phyloP scores from a whole-genome alignment of 2,329 filamentous ascomycete genomes.

The Talaromyces amestolkiae region DNA sequence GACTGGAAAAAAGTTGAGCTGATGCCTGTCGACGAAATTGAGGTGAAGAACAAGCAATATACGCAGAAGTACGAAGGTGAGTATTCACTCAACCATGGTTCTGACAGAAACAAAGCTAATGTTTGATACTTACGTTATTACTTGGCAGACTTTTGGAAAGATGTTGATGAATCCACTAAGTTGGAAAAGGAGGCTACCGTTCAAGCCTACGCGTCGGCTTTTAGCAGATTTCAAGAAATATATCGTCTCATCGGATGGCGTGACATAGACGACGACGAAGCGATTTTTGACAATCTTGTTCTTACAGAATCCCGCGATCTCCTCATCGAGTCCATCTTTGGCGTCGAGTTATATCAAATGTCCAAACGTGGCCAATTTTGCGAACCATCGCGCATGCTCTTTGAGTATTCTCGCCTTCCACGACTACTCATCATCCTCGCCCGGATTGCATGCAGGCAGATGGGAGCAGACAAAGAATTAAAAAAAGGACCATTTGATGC shows the following conservation, averaged over 20 bases:
- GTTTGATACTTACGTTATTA: background rate
- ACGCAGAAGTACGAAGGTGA: slow-evolving; percentile 12
- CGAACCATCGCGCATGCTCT: slow-evolving; percentile 6
- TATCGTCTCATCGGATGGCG: slow-evolving; percentile 17
- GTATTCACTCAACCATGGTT: background rate
- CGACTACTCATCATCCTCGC: slow-evolving; percentile 5
- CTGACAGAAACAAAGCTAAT: background rate
- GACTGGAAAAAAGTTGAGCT: slow-evolving; percentile 12
- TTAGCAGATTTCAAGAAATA: slow-evolving; percentile 14
- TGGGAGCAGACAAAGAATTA: background rate
- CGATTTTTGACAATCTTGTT: background rate
- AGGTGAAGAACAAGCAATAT: background rate
- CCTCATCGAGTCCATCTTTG: slow-evolving; percentile 16
- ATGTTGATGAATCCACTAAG: slow-evolving; percentile 14
- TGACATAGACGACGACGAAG: background rate
- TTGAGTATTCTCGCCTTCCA: slow-evolving; percentile 13
- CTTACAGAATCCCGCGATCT: slow-evolving; percentile 8
- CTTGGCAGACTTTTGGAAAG: slow-evolving; percentile 12
- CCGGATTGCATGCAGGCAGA: slow-evolving; percentile 1
- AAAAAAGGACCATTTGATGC: slow-evolving; percentile 12
- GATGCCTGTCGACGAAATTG: slow-evolving; percentile 7
- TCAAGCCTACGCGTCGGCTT: slow-evolving; percentile 11
- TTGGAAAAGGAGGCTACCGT: slow-evolving; percentile 1
- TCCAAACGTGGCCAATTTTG: background rate
- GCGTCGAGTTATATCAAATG: slow-evolving; percentile 13